A percentile compares a stretch with the other conserved stretches of the same genome.
Conservation (phyloP, 1,139 yeast genomes). For the Kodamaea alishanica region DNA sequence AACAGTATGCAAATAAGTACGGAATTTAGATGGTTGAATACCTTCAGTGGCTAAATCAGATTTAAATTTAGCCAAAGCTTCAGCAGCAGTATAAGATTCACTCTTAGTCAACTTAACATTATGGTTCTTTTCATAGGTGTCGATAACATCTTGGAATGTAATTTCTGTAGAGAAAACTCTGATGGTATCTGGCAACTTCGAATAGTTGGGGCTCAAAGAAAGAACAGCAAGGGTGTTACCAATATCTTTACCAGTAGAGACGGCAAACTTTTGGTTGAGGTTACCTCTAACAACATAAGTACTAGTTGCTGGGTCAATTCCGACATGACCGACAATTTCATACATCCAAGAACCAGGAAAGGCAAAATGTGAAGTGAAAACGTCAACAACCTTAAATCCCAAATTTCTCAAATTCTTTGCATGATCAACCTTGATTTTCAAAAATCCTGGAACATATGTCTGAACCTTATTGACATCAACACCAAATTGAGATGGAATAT, state of each 20-base stretch:
- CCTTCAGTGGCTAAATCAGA: slow-evolving; percentile 25
- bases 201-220: slow-evolving; percentile 27
- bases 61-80: slow-evolving; percentile 29
- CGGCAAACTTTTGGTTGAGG: slow-evolving; percentile 29
- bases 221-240: slow-evolving; percentile 40
- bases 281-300: slow-evolving; percentile 41
- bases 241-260: slow-evolving; percentile 42
- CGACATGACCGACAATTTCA: slow-evolving; percentile 32
- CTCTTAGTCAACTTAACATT: slow-evolving; percentile 31
- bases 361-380: slow-evolving; percentile 45
- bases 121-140: slow-evolving; percentile 39
- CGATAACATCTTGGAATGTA: slow-evolving; percentile 36
- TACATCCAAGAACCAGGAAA: slow-evolving; percentile 35
- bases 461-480: slow-evolving; percentile 29
- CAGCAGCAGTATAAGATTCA: slow-evolving; percentile 25
- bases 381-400: slow-evolving; percentile 52
- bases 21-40: slow-evolving; percentile 23
- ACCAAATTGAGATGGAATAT: slow-evolving; percentile 65
- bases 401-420: slow-evolving; percentile 35
- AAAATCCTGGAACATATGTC: slow-evolving; percentile 30
- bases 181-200: slow-evolving; percentile 43
- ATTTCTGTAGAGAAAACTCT: slow-evolving; percentile 41
- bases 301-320: slow-evolving; percentile 32
- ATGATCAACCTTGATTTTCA: slow-evolving; percentile 37
- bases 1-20: slow-evolving; percentile 30